Evolutionary conservation across 2,329 filamentous ascomycete genomes (phyloP).

Genomic region (Sporothrix pseudoabietina): DNA sequence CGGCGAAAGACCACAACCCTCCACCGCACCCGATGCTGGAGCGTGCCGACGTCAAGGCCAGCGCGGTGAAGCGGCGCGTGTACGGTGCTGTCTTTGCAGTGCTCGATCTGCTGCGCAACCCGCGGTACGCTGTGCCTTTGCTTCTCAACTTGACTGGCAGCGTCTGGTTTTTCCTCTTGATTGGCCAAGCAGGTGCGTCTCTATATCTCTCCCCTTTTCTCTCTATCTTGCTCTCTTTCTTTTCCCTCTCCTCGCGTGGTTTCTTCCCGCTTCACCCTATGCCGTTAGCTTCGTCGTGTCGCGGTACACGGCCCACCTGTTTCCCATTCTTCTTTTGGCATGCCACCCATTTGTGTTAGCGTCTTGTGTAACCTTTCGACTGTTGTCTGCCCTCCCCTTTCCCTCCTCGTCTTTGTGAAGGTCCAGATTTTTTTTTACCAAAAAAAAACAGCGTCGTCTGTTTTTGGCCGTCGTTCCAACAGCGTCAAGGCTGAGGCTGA

Average conservation of each 20-base stretch:
- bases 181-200: constrained; percentile 82
- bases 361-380: constrained; percentile 3
- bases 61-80: constrained; percentile 64
- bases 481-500: constrained; percentile 14
- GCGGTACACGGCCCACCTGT: constrained; percentile 1
- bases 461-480: no score
- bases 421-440: neutral
- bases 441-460: neutral
- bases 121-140: constrained; percentile 81
- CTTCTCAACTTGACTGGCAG: constrained; percentile 89
- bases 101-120: constrained; percentile 75
- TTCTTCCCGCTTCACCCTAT: neutral
- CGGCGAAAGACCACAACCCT: constrained; percentile 73
- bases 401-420: neutral
- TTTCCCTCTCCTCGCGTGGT: neutral
- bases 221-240: constrained; percentile 20
- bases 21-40: constrained; percentile 59
- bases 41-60: constrained; percentile 53
- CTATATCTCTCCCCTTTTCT: constrained; percentile 3
- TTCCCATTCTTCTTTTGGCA: neutral
- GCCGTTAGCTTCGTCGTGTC: constrained; percentile 1
- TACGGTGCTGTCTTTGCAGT: constrained; percentile 73
- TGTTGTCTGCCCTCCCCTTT: neutral
- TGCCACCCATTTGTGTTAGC: neutral
- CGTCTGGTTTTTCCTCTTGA: constrained; percentile 93